Evolutionary conservation across 345 rosid genomes (phyloP).

Genomic region (Eutrema japonicum): DNA sequence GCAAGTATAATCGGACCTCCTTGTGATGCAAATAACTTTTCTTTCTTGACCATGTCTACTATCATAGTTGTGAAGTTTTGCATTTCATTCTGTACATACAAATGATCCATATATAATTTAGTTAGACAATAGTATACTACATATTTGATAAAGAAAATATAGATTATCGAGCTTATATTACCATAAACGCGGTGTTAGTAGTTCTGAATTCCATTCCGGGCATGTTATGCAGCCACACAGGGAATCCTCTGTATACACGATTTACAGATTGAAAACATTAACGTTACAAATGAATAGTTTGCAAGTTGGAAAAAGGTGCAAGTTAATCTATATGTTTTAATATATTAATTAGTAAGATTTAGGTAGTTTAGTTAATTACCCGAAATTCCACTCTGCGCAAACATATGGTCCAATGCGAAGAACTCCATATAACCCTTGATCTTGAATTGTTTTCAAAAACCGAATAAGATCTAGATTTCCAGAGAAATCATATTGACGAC

Average conservation of each 20-base stretch:
- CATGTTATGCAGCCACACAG: constrained; percentile 67
- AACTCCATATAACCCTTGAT: constrained; percentile 50
- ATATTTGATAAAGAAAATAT: neutral
- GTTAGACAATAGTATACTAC: neutral
- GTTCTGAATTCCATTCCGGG: constrained; percentile 58
- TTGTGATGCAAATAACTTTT: constrained; percentile 68
- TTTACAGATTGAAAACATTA: neutral
- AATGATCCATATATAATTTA: too few relatives aligned
- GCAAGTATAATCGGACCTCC: constrained; percentile 81
- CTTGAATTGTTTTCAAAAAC: constrained; percentile 50
- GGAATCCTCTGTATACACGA: constrained; percentile 51
- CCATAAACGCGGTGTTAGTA: constrained; percentile 53
- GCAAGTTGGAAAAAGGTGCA: neutral
- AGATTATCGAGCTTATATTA: constrained; percentile 21
- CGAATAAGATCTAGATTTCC: constrained; percentile 52
- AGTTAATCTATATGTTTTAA: too few relatives aligned
- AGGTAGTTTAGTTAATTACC: constrained; percentile 35
- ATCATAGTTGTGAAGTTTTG: constrained; percentile 66
- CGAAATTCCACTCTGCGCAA: constrained; percentile 69
- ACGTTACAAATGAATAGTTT: too few relatives aligned
- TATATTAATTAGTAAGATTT: neutral
- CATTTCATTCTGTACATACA: constrained; percentile 63
- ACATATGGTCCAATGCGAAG: constrained; percentile 61
- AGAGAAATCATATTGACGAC: constrained; percentile 52
- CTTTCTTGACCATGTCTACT: constrained; percentile 61